Base-by-base conservation (phyloP, 2,329 filamentous ascomycete genomes). In the Simplicillium aogashimaense region DNA sequence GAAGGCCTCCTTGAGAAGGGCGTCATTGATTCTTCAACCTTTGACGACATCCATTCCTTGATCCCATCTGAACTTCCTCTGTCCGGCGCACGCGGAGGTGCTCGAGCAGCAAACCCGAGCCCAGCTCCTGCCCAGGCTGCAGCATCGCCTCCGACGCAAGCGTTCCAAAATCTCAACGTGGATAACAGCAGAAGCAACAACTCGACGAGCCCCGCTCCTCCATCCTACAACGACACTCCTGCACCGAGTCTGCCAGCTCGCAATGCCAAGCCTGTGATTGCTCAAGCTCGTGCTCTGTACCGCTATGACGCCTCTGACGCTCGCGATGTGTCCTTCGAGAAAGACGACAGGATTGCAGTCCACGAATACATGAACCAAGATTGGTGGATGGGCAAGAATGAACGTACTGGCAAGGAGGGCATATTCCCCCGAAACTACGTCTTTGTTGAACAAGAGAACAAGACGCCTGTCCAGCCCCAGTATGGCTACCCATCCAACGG, bases 401-500 rank as follows among this genome's bases (percentile, higher is more conserved):
- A 82, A 54, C 79, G 87, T 39, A 94, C 88, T 8, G 83, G 83
- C 41, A 67, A 77, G 50, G 86, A 94, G 65, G 90, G 90, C 52
- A 95, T 97, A 59, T 97, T 97, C 73, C 90, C 90, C n/a, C 78
- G 83, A 51, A 87, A 76, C 59, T 97, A 97, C 58, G 89, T 94
- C 47, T 69, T 86, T 38, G 64, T 84, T 38, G 80, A 89, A 51
- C 72, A 83, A 49, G 79, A 83, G 59, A 57, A 56, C 47, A 62
- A 69, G 52, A 51, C 60, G 55, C 43, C 64, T 57, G 37, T 52
- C 60, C 58, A 59, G 49, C 61, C 53, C 2, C 57, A 55, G 42
- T 64, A 66, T 44, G 64, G 62, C 12, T 67, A 63, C 44, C 57
- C 60, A 12, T 25, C 20, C 9, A 50, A 55, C 29, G 61, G 63